A percentile compares a stretch with the other conserved stretches of the same genome.
phyloP scores from a whole-genome alignment of 1,284 basidiomycete species.

The Heterobasidion irregulare region DNA sequence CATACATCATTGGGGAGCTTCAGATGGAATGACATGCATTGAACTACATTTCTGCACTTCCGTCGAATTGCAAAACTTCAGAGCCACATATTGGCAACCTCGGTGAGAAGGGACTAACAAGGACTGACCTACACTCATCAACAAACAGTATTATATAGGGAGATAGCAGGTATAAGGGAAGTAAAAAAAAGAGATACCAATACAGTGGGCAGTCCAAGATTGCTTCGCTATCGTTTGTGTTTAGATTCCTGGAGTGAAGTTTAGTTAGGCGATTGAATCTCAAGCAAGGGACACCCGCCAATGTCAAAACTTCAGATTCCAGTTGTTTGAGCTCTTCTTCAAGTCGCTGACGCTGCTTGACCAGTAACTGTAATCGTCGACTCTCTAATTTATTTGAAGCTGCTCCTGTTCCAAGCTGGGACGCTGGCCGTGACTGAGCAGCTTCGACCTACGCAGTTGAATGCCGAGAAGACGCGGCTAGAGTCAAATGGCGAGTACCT shows the following conservation, averaged over 20 bases:
- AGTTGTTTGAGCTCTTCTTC: constrained; percentile 47
- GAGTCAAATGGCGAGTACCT: constrained; percentile 30
- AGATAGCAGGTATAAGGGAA: too few species aligned
- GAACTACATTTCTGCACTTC: neutral
- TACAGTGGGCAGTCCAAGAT: too few species aligned
- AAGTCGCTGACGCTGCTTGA: constrained; percentile 53
- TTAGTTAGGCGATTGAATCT: neutral
- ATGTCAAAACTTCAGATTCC: constrained; percentile 47
- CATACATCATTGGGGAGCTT: constrained; percentile 64
- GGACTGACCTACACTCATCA: too few species aligned
- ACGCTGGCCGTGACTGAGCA: constrained; percentile 34
- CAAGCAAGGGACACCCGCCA: constrained; percentile 30
- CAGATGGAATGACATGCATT: constrained; percentile 18
- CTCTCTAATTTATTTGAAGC: constrained; percentile 58
- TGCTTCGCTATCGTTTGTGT: neutral
- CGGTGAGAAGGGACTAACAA: too few species aligned
- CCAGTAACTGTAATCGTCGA: constrained; percentile 50
- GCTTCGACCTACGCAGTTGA: constrained; percentile 38
- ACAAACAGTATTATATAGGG: too few species aligned
- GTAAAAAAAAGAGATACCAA: too few species aligned
- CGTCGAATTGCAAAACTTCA: neutral
- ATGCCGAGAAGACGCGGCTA: neutral
- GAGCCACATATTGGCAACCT: neutral
- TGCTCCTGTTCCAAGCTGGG: constrained; percentile 33
- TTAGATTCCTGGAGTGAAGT: neutral